Evolutionary conservation across 1,139 yeast genomes (phyloP).

Genomic region (Arxiozyma heterogenica): DNA sequence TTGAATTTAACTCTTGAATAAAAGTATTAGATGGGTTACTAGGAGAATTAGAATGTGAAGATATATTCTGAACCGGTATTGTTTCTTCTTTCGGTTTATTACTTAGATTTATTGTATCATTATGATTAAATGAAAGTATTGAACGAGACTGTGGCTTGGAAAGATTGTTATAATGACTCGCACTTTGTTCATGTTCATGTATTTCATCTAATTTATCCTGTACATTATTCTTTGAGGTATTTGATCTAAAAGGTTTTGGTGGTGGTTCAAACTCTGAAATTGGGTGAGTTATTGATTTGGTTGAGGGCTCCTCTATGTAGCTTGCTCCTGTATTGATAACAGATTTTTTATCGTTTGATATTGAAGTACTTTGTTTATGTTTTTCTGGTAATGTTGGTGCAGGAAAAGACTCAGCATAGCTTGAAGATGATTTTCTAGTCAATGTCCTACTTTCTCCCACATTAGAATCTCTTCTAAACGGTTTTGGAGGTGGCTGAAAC

Average conservation of each 20-base stretch:
- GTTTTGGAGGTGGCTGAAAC: conserved; percentile 23
- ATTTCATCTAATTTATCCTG: background rate
- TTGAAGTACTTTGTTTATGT: background rate
- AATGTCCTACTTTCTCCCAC: background rate
- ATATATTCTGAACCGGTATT: background rate
- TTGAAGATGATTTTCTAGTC: background rate
- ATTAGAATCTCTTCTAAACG: conserved; percentile 6
- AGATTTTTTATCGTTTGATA: background rate
- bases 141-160: background rate
- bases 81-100: background rate
- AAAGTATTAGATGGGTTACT: background rate
- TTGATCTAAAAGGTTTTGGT: conserved; percentile 13
- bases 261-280: conserved; percentile 17
- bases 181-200: background rate
- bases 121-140: background rate
- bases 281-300: background rate
- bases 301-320: background rate
- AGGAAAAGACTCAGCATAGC: conserved; percentile 3
- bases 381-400: background rate
- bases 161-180: too few relatives aligned
- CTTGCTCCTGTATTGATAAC: background rate
- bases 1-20: background rate
- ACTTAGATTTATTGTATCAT: background rate
- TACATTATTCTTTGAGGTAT: background rate
- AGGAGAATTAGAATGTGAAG: background rate